Evolutionary conservation across 192 early-diverging fungal genomes (phyloP).

Genomic region (Entomortierella lignicola): DNA sequence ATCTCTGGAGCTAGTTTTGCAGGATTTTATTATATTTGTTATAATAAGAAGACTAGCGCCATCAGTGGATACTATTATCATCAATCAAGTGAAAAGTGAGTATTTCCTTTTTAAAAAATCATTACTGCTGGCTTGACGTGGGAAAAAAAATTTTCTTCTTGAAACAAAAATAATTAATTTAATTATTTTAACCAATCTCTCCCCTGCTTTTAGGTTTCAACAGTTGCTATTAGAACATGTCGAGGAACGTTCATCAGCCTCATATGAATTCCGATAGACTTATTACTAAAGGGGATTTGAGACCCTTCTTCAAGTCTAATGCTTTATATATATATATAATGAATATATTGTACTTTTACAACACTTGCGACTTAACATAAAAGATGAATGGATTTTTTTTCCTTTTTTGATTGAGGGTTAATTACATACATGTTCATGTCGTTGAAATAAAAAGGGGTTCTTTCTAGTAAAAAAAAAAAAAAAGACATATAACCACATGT

Average conservation of each 20-base stretch:
- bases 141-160: too few relatives aligned
- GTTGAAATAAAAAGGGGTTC: too few relatives aligned
- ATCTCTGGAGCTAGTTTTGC: constrained; percentile 90
- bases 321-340: too few relatives aligned
- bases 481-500: too few relatives aligned
- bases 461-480: too few relatives aligned
- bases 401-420: too few relatives aligned
- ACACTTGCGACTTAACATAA: too few relatives aligned
- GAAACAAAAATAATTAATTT: neutral
- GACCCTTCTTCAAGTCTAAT: neutral
- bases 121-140: too few relatives aligned
- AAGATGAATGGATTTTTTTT: too few relatives aligned
- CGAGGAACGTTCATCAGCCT: constrained; percentile 55
- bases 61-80: constrained; percentile 78
- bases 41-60: constrained; percentile 67
- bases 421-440: too few relatives aligned
- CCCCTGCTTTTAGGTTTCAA: constrained; percentile 54
- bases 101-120: neutral
- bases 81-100: constrained; percentile 64
- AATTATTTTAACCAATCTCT: neutral
- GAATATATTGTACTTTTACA: too few relatives aligned
- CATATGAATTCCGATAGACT: constrained; percentile 62
- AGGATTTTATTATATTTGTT: constrained; percentile 90
- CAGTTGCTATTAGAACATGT: constrained; percentile 57
- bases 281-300: neutral